Evolutionary conservation across 2,329 filamentous ascomycete species (phyloP).

Genomic region (Dactylellina parvicollis): DNA sequence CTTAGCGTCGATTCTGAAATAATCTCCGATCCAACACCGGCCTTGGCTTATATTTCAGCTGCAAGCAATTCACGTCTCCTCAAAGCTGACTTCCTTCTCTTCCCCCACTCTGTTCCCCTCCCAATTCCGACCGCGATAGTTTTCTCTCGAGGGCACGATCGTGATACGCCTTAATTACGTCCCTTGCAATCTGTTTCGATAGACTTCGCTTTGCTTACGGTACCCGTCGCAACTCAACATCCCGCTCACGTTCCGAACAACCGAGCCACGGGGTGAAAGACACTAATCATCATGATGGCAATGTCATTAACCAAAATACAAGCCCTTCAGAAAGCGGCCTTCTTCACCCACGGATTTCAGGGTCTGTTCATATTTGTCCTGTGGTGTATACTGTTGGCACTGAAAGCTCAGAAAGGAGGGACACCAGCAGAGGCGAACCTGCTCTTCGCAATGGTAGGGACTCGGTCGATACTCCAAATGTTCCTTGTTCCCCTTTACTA

Average conservation of each 20-base stretch:
- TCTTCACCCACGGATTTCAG: constrained; percentile 50
- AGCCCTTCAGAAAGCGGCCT: constrained; percentile 43
- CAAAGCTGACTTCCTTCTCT: constrained; percentile 14
- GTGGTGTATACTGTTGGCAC: constrained; percentile 36
- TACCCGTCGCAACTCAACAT: background rate
- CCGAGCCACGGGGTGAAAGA: constrained; percentile 7
- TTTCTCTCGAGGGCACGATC: constrained; percentile 11
- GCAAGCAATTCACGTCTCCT: background rate
- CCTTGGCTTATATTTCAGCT: constrained; percentile 43
- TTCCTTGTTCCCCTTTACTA: background rate
- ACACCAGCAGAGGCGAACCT: constrained; percentile 33
- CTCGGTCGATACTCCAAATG: background rate
- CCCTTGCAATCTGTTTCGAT: background rate
- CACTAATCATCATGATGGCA: constrained; percentile 19
- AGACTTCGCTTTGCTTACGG: background rate
- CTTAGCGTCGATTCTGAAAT: constrained; percentile 25
- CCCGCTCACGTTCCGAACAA: constrained; percentile 1
- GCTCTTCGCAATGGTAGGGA: constrained; percentile 48
- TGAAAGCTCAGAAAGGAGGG: constrained; percentile 49
- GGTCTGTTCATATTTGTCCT: constrained; percentile 37
- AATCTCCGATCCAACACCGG: constrained; percentile 20
- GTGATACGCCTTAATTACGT: background rate
- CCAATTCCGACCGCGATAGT: constrained; percentile 18
- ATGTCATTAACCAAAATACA: constrained; percentile 45
- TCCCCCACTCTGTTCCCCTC: background rate